Conservation (phyloP, 371 early-diverging fungal species). For the Mortierella sp. region DNA sequence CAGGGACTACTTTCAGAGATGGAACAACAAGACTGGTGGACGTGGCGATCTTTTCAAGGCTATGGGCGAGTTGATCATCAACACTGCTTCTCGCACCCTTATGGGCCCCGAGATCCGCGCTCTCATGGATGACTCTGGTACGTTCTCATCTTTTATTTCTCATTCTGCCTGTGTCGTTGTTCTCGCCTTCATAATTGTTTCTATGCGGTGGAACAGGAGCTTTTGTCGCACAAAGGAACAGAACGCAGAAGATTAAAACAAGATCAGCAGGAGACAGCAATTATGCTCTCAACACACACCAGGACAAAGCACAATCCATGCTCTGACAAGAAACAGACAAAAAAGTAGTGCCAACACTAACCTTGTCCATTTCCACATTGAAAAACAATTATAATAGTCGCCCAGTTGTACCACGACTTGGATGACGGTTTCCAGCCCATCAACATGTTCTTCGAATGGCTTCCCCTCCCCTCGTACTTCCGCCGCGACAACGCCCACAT, state of each 20-base stretch:
- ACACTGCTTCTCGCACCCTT: constrained; percentile 95
- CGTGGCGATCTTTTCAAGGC: constrained; percentile 80
- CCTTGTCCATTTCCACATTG: neutral
- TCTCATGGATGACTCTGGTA: constrained; percentile 79
- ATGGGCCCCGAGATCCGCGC: constrained; percentile 95
- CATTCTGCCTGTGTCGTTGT: neutral
- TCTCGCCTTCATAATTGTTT: neutral
- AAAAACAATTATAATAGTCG: constrained; percentile 62
- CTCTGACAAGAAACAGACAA: neutral
- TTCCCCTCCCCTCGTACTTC: constrained; percentile 86
- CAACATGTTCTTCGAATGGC: constrained; percentile 91
- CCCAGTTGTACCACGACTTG: constrained; percentile 94
- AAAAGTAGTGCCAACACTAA: neutral
- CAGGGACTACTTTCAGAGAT: constrained; percentile 77
- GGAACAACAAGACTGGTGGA: constrained; percentile 64
- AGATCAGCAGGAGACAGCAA: neutral
- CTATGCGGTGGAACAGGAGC: neutral
- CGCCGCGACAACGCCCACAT: constrained; percentile 89
- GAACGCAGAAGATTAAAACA: neutral
- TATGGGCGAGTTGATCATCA: constrained; percentile 93
- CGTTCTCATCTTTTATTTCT: constrained; percentile 10
- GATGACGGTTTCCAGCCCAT: constrained; percentile 96
- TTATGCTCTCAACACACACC: neutral
- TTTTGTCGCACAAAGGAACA: neutral
- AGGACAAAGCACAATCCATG: neutral